Evolutionary conservation across 2,329 filamentous ascomycete species (phyloP).

Genomic region (Penicillium janthinellum): DNA sequence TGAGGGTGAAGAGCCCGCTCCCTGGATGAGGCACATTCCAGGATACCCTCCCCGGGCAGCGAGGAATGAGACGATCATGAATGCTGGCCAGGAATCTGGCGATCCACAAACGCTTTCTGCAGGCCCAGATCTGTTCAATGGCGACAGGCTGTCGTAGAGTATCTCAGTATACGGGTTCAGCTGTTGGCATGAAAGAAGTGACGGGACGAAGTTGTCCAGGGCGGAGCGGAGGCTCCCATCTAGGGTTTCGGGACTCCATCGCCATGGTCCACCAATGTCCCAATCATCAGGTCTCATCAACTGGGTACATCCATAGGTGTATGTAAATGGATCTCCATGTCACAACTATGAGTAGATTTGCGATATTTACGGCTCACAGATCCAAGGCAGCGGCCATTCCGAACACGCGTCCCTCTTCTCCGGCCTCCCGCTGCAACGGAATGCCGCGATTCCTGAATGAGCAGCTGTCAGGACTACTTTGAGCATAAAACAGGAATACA

Average conservation of each 20-base stretch:
- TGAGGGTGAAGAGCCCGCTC: not conserved
- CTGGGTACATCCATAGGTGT: not conserved
- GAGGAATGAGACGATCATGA: conserved; percentile 26
- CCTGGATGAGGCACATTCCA: conserved; percentile 22
- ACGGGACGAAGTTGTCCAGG: not conserved
- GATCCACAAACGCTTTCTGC: conserved; percentile 10
- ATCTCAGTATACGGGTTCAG: not conserved
- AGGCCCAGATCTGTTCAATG: no score
- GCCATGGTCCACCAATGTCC: not conserved
- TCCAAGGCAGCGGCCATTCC: conserved; percentile 20
- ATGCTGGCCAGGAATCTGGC: conserved; percentile 26
- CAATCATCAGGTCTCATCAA: not conserved
- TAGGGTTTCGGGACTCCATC: not conserved
- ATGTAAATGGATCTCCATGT: not conserved
- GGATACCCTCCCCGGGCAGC: conserved; percentile 17
- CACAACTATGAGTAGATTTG: not conserved
- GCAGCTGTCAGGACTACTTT: conserved; percentile 9
- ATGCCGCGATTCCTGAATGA: conserved; percentile 11
- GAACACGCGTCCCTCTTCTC: conserved; percentile 27
- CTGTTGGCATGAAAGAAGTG: not conserved
- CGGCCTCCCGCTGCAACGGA: conserved; percentile 12
- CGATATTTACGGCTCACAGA: conserved; percentile 2
- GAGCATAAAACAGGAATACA: not conserved
- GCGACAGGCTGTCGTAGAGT: not conserved
- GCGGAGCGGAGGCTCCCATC: not conserved